Evolutionary conservation across 345 rosid genomes (phyloP), one percentile per base, ranked within the genome.

Genomic region (Reutealis trisperma): DNA sequence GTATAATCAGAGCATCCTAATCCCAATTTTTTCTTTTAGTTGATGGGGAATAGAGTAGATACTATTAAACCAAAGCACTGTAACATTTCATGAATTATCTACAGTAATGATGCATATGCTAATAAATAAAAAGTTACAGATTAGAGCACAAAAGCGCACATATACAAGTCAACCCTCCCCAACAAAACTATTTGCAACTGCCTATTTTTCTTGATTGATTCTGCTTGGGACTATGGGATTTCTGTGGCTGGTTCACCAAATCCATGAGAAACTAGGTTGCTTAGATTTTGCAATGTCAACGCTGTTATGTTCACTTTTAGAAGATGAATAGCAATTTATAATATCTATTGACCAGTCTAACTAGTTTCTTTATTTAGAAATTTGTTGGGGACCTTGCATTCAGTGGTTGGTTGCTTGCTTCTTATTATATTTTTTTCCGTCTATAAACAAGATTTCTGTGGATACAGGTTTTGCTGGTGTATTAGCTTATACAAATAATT

Each of bases 401-500:
- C 52, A 13, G 45, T 57, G 18, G 8, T 75, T 49, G 13, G 21
- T 21, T 58, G 13, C 19, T 75, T 49, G 37, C n/a, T 57, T 57
- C n/a, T 57, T 57, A 14, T 22, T 24, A 41, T n/a, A 6, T 18
- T 5, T 8, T 27, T 19, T 42, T 58, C 18, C 62, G 51, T 44
- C 44, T 22, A 44, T 60, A 22, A 21, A 72, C 69, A 19, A 30
- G 14, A 42, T 81, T 52, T 67, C 63, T 16, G 65, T 73, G 75
- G 70, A 75, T 79, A 75, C 91, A 91, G 93, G 93, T 76, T 2
- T 86, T 60, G 88, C 91, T 54, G 89, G 91, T 77, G 92, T 92
- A 16, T 83, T 91, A 67, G 88, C 86, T 64, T 91, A 89, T 73
- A 68, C 89, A 14, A 77, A 91, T 73, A 91, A 88, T 84, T 80